A percentile compares a stretch with the other conserved stretches of the same genome.
Conservation (phyloP, 306 rosid species). For the Vigna reflexopilosa region DNA sequence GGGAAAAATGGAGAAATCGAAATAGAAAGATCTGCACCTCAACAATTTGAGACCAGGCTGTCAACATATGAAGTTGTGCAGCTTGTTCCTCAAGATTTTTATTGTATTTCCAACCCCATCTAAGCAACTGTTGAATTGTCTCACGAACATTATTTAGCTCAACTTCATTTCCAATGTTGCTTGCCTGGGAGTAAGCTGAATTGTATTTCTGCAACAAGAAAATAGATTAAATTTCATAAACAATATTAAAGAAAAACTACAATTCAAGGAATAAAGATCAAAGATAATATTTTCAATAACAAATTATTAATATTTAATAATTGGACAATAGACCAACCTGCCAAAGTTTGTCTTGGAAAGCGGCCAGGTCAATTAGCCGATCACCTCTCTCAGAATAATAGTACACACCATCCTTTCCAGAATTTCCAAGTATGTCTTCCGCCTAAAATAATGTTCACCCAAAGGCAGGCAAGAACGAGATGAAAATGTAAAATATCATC, state of each 20-base stretch:
- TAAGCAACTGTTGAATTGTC: conserved; percentile 84
- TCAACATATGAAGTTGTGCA: conserved; percentile 95
- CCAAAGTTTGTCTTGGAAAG: conserved; percentile 92
- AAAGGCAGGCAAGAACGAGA: conserved; percentile 29
- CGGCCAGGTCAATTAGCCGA: conserved; percentile 83
- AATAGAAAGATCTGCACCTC: conserved; percentile 65
- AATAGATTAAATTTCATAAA: conserved; percentile 30
- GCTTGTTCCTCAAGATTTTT: conserved; percentile 99
- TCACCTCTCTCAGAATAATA: conserved; percentile 98
- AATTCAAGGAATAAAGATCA: conserved; percentile 15
- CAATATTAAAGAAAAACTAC: conserved; percentile 15
- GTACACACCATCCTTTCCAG: conserved; percentile 86
- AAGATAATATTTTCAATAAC: conserved; percentile 22
- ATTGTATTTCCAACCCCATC: conserved; percentile 99
- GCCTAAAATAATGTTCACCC: conserved; percentile 56
- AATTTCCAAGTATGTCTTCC: conserved; percentile 75
- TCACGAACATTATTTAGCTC: conserved; percentile 78
- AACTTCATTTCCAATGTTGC: conserved; percentile 72
- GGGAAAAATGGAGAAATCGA: neutral
- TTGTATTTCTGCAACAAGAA: conserved; percentile 69
- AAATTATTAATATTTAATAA: conserved; percentile 28
- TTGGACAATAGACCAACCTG: conserved; percentile 67
- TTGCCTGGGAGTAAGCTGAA: conserved; percentile 66
- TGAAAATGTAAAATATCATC: conserved; percentile 31
- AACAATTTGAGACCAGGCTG: conserved; percentile 96